phyloP scores from a whole-genome alignment of 805 yeast species.

The Wickerhamia fluorescens region DNA sequence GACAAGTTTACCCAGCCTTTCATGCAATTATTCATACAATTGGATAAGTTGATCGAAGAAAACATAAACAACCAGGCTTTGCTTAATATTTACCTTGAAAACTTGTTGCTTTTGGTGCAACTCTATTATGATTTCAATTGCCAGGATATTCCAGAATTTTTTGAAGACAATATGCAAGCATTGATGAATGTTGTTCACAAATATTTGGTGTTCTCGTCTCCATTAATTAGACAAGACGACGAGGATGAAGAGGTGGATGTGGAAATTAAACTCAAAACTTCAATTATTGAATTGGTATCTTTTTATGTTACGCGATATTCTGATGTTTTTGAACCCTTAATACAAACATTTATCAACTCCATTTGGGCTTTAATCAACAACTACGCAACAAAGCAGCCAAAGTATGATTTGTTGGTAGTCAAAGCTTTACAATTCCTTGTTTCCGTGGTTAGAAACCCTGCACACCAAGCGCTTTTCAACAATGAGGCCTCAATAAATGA shows the following conservation, averaged over 20 bases:
- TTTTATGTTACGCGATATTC: constrained; percentile 87
- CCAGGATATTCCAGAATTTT: constrained; percentile 97
- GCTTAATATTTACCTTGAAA: constrained; percentile 57
- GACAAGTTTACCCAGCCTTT: constrained; percentile 80
- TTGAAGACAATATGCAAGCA: constrained; percentile 76
- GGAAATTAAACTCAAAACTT: constrained; percentile 65
- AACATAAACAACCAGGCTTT: constrained; percentile 40
- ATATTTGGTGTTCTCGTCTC: constrained; percentile 59
- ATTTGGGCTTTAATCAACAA: constrained; percentile 70
- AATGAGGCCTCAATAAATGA: constrained; percentile 52
- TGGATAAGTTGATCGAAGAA: constrained; percentile 56
- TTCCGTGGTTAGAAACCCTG: constrained; percentile 65
- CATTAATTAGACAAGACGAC: constrained; percentile 46
- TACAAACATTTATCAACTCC: constrained; percentile 71
- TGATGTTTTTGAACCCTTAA: constrained; percentile 78
- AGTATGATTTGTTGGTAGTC: constrained; percentile 79
- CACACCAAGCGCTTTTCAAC: constrained; percentile 56
- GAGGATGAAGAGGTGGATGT: constrained; percentile 67
- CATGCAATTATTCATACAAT: constrained; percentile 55
- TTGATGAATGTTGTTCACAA: constrained; percentile 82
- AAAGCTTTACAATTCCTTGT: constrained; percentile 77
- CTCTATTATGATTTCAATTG: constrained; percentile 91
- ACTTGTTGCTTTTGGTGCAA: constrained; percentile 63
- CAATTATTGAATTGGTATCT: constrained; percentile 78
- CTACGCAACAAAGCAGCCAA: constrained; percentile 58